A percentile compares a stretch with the other conserved stretches of the same genome.
Conservation (phyloP, 768 basidiomycete genomes). For the Pholiota microspora region DNA sequence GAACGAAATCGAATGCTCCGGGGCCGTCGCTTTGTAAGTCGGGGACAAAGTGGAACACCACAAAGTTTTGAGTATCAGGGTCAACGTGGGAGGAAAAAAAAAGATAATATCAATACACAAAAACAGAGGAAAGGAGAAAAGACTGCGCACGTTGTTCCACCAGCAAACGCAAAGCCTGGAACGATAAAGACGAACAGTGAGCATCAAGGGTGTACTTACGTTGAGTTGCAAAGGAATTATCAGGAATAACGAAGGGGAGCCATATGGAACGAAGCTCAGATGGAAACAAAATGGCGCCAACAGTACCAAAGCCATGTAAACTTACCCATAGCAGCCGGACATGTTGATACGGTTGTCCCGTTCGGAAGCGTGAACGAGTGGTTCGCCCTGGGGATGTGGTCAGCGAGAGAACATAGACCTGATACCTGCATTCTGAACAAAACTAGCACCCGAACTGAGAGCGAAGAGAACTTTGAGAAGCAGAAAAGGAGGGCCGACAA, state of each 20-base stretch:
- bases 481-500: neutral
- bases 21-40: constrained; percentile 61
- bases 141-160: constrained; percentile 70
- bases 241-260: neutral
- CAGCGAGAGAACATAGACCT: neutral
- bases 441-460: neutral
- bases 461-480: neutral
- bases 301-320: neutral
- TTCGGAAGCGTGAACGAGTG: constrained; percentile 64
- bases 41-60: neutral
- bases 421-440: neutral
- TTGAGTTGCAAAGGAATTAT: neutral
- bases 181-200: neutral
- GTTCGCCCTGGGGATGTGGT: constrained; percentile 43
- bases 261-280: neutral
- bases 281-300: neutral
- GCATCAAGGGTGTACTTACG: too few species aligned
- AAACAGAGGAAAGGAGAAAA: neutral
- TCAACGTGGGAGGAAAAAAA: neutral
- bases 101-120: neutral
- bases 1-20: constrained; percentile 74
- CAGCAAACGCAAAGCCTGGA: constrained; percentile 74
- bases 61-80: neutral
- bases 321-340: constrained; percentile 76
- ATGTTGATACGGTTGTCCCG: constrained; percentile 66